Conservation (phyloP, 495 filamentous ascomycete genomes). For the Aspergillus diversus region DNA sequence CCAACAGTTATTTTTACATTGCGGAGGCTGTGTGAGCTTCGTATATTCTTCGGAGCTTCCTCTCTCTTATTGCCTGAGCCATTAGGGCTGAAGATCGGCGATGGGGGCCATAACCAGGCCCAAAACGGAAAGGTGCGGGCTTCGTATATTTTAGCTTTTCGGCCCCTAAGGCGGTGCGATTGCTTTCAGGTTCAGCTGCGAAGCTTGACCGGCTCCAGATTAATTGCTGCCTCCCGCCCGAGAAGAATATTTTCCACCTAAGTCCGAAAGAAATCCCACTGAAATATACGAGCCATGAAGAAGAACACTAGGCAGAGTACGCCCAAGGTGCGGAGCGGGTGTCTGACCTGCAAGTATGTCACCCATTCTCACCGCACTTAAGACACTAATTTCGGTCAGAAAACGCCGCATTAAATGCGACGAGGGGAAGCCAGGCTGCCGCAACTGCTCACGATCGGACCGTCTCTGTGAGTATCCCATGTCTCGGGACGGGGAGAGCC, state of each 20-base stretch:
- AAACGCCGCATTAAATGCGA: conserved; percentile 50
- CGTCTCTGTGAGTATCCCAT: conserved; percentile 41
- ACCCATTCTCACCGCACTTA: not conserved
- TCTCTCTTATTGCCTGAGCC: no score
- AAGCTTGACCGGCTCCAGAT: no score
- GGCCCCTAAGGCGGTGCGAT: conserved; percentile 4
- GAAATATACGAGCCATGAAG: conserved; percentile 15
- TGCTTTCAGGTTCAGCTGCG: not conserved
- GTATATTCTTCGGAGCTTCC: not conserved
- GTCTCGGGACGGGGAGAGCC: not conserved
- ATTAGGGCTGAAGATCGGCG: no score
- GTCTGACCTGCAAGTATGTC: conserved; percentile 33
- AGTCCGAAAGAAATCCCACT: not conserved
- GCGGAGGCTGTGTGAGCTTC: not conserved
- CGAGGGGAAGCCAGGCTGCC: conserved; percentile 42
- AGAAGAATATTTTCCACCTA: conserved; percentile 1
- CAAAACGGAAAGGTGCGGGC: not conserved
- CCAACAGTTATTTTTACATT: not conserved
- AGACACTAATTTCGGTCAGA: conserved; percentile 21
- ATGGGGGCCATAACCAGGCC: not conserved
- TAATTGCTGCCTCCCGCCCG: conserved; percentile 2
- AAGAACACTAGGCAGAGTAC: conserved; percentile 25
- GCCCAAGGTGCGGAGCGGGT: conserved; percentile 33
- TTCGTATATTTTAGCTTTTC: conserved; percentile 16
- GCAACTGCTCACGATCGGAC: conserved; percentile 38